Percentiles rank a stretch among this genome's conserved stretches.
These are phyloP conservation scores for Fusarium miscanthi DNA, from an alignment of 2,329 filamentous ascomycete genomes.

Conservation along the genomic window DNA sequence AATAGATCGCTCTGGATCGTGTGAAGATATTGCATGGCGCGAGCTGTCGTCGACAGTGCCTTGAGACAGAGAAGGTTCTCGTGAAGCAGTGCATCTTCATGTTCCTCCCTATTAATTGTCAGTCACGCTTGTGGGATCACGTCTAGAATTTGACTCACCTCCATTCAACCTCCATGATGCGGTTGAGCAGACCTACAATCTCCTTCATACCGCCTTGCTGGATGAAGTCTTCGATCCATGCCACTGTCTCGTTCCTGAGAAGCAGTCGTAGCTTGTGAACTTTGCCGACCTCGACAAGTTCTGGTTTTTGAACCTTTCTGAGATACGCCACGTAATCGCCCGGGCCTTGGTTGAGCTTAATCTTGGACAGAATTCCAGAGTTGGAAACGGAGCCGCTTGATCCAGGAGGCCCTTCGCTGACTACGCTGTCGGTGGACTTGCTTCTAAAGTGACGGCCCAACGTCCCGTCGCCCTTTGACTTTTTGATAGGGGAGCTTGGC, in stretches of 20 bases:
- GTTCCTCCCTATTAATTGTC: constrained; percentile 76
- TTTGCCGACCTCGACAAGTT: constrained; percentile 91
- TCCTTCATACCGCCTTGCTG: constrained; percentile 91
- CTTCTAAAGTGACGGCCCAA: constrained; percentile 73
- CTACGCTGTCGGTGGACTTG: constrained; percentile 78
- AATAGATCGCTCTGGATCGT: constrained; percentile 85
- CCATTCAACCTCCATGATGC: constrained; percentile 97
- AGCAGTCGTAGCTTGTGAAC: constrained; percentile 91
- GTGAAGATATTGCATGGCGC: constrained; percentile 83
- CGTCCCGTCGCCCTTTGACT: constrained; percentile 73
- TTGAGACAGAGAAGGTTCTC: constrained; percentile 94
- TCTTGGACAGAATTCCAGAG: constrained; percentile 71
- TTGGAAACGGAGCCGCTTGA: constrained; percentile 65
- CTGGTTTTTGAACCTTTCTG: constrained; percentile 81
- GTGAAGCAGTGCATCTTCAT: constrained; percentile 92
- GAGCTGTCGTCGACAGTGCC: constrained; percentile 89
- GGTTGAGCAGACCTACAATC: constrained; percentile 84
- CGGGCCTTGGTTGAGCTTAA: constrained; percentile 79
- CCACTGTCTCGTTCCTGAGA: constrained; percentile 92
- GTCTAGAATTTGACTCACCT: constrained; percentile 68
- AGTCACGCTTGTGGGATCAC: constrained; percentile 2
- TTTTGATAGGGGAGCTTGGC: constrained; percentile 77
- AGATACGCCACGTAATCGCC: constrained; percentile 89
- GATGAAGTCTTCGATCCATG: constrained; percentile 95
- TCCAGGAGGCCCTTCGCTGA: constrained; percentile 66